A percentile compares a stretch with the other conserved stretches of the same genome.
These are phyloP conservation scores for Phytophthora pisi DNA, from an alignment of 352 stramenopile genomes.

Conservation along the genomic window DNA sequence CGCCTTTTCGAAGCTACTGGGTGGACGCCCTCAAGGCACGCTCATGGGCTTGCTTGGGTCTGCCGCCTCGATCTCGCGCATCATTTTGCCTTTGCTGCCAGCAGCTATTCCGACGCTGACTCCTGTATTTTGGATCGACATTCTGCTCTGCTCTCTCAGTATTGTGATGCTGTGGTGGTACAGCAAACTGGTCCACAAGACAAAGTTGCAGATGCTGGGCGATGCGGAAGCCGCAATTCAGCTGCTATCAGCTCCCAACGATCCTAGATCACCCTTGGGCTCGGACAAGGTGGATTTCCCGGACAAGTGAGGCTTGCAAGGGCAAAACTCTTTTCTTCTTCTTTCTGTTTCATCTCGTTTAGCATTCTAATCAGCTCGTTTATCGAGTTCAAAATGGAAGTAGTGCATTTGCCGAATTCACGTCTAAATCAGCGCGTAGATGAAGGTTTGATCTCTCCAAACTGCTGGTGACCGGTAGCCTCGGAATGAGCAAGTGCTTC, in stretches of 20 bases:
- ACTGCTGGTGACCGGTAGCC: slow-evolving; percentile 70
- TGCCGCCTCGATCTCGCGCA: slow-evolving; percentile 68
- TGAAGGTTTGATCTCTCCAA: slow-evolving; percentile 64
- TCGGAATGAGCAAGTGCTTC: slow-evolving; percentile 71
- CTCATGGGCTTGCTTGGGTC: slow-evolving; percentile 76
- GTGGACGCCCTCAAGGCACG: slow-evolving; percentile 71
- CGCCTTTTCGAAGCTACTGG: slow-evolving; percentile 74
- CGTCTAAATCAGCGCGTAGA: slow-evolving; percentile 20
- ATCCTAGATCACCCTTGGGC: slow-evolving; percentile 46
- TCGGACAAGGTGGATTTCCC: slow-evolving; percentile 38
- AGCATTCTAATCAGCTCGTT: slow-evolving; percentile 8
- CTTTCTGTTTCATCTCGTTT: slow-evolving; percentile 2
- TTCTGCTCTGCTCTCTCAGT: slow-evolving; percentile 54
- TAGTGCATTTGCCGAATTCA: slow-evolving; percentile 1
- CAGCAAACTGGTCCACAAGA: slow-evolving; percentile 49
- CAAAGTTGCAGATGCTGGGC: slow-evolving; percentile 44
- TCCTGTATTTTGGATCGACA: slow-evolving; percentile 76
- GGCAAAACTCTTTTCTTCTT: slow-evolving; percentile 3
- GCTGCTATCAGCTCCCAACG: slow-evolving; percentile 21
- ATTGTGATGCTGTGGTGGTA: slow-evolving; percentile 68
- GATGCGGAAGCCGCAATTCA: slow-evolving; percentile 42
- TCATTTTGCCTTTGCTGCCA: slow-evolving; percentile 69
- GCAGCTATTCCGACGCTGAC: slow-evolving; percentile 64
- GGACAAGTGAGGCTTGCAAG: slow-evolving; percentile 20
- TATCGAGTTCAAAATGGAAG: neutral